A percentile compares a stretch with the other conserved stretches of the same genome.
phyloP scores from a whole-genome alignment of 257 asterid species.

The Nyctanthes arbortristis region DNA sequence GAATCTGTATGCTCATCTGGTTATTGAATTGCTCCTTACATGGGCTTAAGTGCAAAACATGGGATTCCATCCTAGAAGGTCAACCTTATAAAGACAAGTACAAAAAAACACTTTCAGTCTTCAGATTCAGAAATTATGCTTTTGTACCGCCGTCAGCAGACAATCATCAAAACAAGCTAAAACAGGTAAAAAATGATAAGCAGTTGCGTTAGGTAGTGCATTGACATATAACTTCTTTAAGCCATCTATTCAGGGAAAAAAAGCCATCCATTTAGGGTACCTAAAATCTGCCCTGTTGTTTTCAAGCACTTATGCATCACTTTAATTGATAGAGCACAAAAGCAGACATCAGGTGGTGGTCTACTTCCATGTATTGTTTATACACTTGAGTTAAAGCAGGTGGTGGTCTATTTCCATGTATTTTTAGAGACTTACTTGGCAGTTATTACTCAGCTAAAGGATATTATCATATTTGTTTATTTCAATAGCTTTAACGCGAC shows the following conservation, averaged over 20 bases:
- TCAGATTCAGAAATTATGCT: not conserved
- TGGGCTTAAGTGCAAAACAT: no score
- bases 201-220: not conserved
- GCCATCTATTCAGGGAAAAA: not conserved
- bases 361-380: no score
- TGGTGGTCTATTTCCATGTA: no score
- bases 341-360: not conserved
- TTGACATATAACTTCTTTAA: not conserved
- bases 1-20: no score
- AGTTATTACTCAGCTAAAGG: not conserved
- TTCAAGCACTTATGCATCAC: not conserved
- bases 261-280: no score
- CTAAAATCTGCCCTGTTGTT: not conserved
- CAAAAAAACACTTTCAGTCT: no score
- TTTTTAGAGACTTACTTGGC: not conserved
- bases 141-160: not conserved
- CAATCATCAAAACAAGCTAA: not conserved
- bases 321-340: not conserved
- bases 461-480: constrained; percentile 6
- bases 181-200: not conserved
- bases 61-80: no score
- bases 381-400: no score
- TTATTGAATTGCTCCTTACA: no score
- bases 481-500: constrained; percentile 14
- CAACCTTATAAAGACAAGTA: no score